Base-by-base conservation (phyloP, 2,329 filamentous ascomycete genomes). In the Westerdykella aurantiaca region DNA sequence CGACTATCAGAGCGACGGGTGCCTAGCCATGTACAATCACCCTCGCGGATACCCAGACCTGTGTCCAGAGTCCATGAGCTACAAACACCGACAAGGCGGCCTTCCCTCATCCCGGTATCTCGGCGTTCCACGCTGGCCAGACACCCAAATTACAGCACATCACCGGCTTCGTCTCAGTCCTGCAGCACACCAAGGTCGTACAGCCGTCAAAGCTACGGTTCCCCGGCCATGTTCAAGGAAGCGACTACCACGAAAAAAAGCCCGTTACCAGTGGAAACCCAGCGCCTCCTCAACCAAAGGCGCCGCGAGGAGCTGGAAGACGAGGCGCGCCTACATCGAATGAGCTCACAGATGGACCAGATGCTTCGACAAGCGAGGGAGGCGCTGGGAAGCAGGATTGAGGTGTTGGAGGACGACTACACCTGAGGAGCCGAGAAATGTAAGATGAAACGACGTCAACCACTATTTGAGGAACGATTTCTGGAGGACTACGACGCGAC, bases 281-380 rank as follows among this genome's bases (percentile, higher is more conserved):
- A 84, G 60, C 78, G 79, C 37, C 80, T 90, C 44, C 82, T 88
- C 5, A 82, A 82, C n/a, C 78, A 81, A 59, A 79, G 84, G 52
- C 75, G 82, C 18, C 79, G 80, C 40, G 85, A 86, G 45, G 88
- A 95, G 56, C 76, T 82, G 37, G 83, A 90, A 55, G 79, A 86
- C 6, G 89, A 97, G 55, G 80, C 83, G 35, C 82, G 85, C 41
- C 85, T 97, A 55, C 82, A 81, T 39, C 80, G 84, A 21, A 82
- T 97, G 67, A 94, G 93, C 61, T 76, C 80, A 38, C 81, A 86
- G 55, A 72, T 97, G 38, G 80, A 86, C 60, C 85, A 83, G 29
- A 88, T 98, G 85, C 94, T 98, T 43, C 77, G 83, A 2, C 85
- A 97, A 67, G 93, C 90, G 0, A 85, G 85, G 55, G 85, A 93